Base-by-base conservation (phyloP, 2,329 filamentous ascomycete genomes). In the Alternaria conjuncta region DNA sequence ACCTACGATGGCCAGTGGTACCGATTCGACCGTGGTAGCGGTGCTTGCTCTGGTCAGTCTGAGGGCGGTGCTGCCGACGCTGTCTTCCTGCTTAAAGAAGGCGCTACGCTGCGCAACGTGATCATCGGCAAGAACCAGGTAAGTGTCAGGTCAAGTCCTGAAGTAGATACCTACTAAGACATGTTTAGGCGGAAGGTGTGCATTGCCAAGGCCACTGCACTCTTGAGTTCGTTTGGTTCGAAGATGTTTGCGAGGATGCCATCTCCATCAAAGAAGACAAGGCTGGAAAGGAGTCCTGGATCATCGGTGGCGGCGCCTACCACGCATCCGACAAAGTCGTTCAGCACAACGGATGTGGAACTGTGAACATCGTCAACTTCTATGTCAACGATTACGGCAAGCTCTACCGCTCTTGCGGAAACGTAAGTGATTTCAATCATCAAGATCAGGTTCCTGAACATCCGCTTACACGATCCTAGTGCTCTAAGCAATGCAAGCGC, bases 61-160 rank as follows among this genome's bases (percentile, higher is more conserved):
- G 71, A 74, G 55, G 73, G 72, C 13, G 68, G 71, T 61, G 32
- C 54, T 46, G 25, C 59, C 8, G 59, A 61, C 18, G 59, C 59
- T 13, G 59, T 86, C 68, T 86, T 86, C 78, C 79, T 85, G 59
- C 79, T 86, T 43, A 78, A 82, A 65, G 74, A 79, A 21, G 85
- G 85, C 21, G 85, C 82, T 15, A 84, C 82, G 13, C 77, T 87
- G 41, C 82, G 80, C 61, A 86, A 86, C 66, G 84, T 84, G 69
- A 86, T 86, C 73, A 86, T 86, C 56, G 84, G 85, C 18, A 78
- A 80, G 51, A 81, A 82, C 61, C 82, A 86, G 46, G 59, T 61
- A 51, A 32, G 45, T 26, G 10, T 45, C 10, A 6, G 15, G 3
- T 12, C 7, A 28, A 12, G n/a, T 12, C 20, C 25, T 6, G 21